Conservation (phyloP, 352 stramenopile species). For the Pythium dissimile region DNA sequence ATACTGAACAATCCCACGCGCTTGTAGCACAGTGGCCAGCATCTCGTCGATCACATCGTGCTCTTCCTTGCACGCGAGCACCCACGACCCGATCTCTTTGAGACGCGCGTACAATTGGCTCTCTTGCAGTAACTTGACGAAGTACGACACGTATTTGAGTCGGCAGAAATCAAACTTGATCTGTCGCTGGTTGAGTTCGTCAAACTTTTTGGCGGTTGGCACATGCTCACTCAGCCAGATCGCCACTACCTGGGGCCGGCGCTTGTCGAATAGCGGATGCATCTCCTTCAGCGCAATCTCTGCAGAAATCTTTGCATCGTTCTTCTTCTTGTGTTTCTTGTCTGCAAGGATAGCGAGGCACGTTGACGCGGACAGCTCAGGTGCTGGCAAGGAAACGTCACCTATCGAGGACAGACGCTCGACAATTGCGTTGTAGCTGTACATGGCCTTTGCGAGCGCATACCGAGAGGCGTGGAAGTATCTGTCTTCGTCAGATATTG, state of each 20-base stretch:
- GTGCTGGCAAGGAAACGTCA: neutral
- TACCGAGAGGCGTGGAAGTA: constrained; percentile 80
- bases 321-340: constrained; percentile 15
- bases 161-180: constrained; percentile 74
- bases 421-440: constrained; percentile 42
- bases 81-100: constrained; percentile 69
- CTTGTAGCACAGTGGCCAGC: constrained; percentile 46
- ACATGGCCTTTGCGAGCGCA: constrained; percentile 51
- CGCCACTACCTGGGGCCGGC: constrained; percentile 29
- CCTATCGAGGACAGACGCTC: neutral
- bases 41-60: constrained; percentile 80
- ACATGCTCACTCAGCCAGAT: constrained; percentile 81
- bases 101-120: constrained; percentile 49
- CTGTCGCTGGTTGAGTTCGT: constrained; percentile 78
- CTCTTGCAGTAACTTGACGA: constrained; percentile 50
- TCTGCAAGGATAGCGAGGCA: constrained; percentile 4
- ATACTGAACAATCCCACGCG: constrained; percentile 37
- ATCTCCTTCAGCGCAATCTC: constrained; percentile 27
- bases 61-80: constrained; percentile 77
- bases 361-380: neutral
- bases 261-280: constrained; percentile 33
- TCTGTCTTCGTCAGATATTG: constrained; percentile 69
- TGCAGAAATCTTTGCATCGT: neutral
- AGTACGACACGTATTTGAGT: constrained; percentile 78
- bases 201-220: constrained; percentile 65